Evolutionary conservation across 352 stramenopile species (phyloP), one percentile per base, ranked within the genome.

Genomic region (Plasmopara muralis): DNA sequence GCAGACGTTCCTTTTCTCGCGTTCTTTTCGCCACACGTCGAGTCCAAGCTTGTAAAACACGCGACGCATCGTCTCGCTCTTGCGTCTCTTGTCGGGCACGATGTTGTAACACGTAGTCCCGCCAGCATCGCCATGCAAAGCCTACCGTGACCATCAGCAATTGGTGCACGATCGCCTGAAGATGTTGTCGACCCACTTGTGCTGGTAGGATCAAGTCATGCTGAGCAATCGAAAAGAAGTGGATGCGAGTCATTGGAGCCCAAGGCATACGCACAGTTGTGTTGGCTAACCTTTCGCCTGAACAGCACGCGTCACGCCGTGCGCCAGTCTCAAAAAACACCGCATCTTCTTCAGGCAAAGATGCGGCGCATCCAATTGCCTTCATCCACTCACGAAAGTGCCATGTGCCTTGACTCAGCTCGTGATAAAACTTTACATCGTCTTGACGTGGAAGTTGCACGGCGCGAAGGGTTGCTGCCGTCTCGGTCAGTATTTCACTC

Each of bases 121-220:
- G 47, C 79, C 79, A 89, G 1, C 64, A 55, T 25, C 51, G 50
- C 80, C 80, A 91, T 16, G 70, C 72, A 51, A 80, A 85, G 31
- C 77, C 80, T 9, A 72, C 55, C 46, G 79, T 85, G 10, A 87
- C 57, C 29, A 75, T 72, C 12, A 91, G 61, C 44, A 91, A 62
- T 38, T 85, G 77, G n/a, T 62, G 20, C 16, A 91, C 42, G 55
- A 89, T 75, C 18, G 47, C 15, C 9, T 37, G 50, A 45, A 91
- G 55, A 48, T 78, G 75, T 6, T 60, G 51, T 18, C 45, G 55
- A 35, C 69, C 63, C 8, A 84, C 59, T 1, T 46, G 43, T 12
- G 74, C 65, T 0, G 74, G 80, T 9, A 77, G 68, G 8, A 72
- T 41, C 31, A 91, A 48, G 4, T 69, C 66, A 25, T 51, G 47